Evolutionary conservation across 805 yeast species (phyloP).

Genomic region (Huiozyma naganishii): DNA sequence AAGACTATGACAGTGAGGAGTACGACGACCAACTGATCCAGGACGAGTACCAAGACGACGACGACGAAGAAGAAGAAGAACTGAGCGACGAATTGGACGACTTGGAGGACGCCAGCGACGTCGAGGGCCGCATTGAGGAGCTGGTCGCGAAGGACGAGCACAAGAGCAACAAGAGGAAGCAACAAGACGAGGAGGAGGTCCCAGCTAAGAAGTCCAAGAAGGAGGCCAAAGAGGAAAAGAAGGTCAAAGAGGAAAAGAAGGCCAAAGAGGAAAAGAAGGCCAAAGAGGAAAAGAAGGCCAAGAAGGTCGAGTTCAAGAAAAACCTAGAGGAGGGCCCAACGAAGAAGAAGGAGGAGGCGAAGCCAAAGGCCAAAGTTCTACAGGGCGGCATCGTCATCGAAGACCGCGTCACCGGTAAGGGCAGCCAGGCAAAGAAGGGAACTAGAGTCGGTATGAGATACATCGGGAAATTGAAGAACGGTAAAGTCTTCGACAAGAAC

Average conservation of each 20-base stretch:
- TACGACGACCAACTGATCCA: conserved; percentile 38
- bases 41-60: conserved; percentile 57
- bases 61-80: conserved; percentile 68
- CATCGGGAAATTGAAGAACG: conserved; percentile 94
- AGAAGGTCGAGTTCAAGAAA: conserved; percentile 80
- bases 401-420: conserved; percentile 84
- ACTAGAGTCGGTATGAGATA: conserved; percentile 92
- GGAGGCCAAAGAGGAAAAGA: conserved; percentile 22
- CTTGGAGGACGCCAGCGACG: conserved; percentile 57
- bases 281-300: conserved; percentile 30
- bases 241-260: conserved; percentile 20
- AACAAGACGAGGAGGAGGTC: conserved; percentile 18
- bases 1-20: conserved; percentile 20
- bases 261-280: conserved; percentile 49
- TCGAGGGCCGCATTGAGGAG: conserved; percentile 66
- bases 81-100: conserved; percentile 34
- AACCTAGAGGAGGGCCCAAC: conserved; percentile 94
- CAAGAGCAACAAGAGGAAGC: conserved; percentile 27
- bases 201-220: conserved; percentile 21
- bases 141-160: conserved; percentile 52
- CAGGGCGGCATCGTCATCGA: conserved; percentile 91
- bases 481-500: conserved; percentile 94
- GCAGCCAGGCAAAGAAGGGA: conserved; percentile 79
- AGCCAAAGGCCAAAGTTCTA: conserved; percentile 63
- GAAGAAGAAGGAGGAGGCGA: conserved; percentile 27